Percentiles rank a stretch among this genome's conserved stretches.
Evolutionary conservation across 306 rosid species (phyloP).

Genomic region (Vigna angularis): DNA sequence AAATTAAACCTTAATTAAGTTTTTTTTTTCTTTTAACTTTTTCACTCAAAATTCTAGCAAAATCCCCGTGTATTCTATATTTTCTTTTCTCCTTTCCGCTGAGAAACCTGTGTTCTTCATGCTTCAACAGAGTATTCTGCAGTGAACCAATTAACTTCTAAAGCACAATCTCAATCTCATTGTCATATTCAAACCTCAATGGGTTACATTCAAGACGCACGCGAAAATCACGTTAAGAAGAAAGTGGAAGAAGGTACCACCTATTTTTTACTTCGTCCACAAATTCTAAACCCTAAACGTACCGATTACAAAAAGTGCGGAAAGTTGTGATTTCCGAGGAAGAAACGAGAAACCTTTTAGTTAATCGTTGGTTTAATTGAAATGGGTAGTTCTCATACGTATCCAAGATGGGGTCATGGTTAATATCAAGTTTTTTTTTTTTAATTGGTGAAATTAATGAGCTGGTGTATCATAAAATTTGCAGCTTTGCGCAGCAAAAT

Average conservation of each 20-base stretch:
- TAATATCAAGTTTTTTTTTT: neutral
- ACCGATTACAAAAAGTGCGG: neutral
- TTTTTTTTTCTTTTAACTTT: too few relatives aligned
- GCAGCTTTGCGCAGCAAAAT: slow-evolving; percentile 92
- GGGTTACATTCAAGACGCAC: slow-evolving; percentile 90
- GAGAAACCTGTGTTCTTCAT: neutral
- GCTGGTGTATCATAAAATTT: slow-evolving; percentile 2
- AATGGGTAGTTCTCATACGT: neutral
- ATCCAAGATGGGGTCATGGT: neutral
- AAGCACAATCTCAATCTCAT: slow-evolving; percentile 3
- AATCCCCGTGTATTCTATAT: too few relatives aligned
- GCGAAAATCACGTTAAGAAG: slow-evolving; percentile 97
- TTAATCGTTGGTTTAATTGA: neutral
- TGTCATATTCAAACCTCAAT: slow-evolving; percentile 37
- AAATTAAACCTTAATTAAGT: too few relatives aligned
- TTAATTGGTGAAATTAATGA: slow-evolving; percentile 5
- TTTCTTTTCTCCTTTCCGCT: too few relatives aligned
- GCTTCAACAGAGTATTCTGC: neutral
- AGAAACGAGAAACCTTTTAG: neutral
- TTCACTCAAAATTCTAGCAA: too few relatives aligned
- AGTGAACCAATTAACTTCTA: neutral
- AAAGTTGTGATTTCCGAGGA: neutral
- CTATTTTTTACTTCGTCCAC: neutral
- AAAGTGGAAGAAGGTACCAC: slow-evolving; percentile 89
- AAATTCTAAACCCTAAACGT: slow-evolving; percentile 53